These are phyloP conservation scores for Scheffersomyces stambukii DNA, from an alignment of 1,139 yeast species.

Conservation along the genomic window DNA sequence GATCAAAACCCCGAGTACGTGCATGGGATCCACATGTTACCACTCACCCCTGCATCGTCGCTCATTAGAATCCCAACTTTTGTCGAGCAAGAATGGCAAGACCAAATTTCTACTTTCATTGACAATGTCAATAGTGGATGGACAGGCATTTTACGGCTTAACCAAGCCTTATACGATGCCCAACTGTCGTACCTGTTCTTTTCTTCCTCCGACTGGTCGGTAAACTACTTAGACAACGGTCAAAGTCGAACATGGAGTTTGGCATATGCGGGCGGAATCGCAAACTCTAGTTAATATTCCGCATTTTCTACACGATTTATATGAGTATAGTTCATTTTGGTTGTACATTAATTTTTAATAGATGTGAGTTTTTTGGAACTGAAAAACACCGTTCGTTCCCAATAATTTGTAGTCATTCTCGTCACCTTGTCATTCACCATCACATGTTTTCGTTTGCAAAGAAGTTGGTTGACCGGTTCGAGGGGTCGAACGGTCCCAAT, in stretches of 20 bases:
- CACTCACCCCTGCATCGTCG: constrained; percentile 82
- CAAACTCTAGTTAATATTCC: constrained; percentile 29
- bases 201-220: constrained; percentile 25
- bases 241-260: constrained; percentile 89
- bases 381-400: too few species aligned
- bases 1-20: constrained; percentile 65
- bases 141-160: constrained; percentile 79
- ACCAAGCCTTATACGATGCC: constrained; percentile 77
- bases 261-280: constrained; percentile 67
- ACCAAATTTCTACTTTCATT: constrained; percentile 47
- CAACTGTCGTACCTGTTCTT: constrained; percentile 64
- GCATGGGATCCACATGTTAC: constrained; percentile 91
- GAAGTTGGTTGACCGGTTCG: constrained; percentile 74
- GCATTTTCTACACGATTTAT: not conserved
- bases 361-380: too few species aligned
- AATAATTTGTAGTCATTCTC: too few species aligned
- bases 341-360: too few species aligned
- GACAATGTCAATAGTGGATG: constrained; percentile 68
- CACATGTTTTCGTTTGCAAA: constrained; percentile 89
- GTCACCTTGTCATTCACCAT: too few species aligned
- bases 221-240: constrained; percentile 69
- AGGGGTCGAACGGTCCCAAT: constrained; percentile 35
- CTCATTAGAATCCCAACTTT: constrained; percentile 65
- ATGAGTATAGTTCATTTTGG: too few species aligned
- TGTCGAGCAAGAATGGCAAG: constrained; percentile 79